Conservation (phyloP, 129 eudicot species). For the Lonicera japonica region DNA sequence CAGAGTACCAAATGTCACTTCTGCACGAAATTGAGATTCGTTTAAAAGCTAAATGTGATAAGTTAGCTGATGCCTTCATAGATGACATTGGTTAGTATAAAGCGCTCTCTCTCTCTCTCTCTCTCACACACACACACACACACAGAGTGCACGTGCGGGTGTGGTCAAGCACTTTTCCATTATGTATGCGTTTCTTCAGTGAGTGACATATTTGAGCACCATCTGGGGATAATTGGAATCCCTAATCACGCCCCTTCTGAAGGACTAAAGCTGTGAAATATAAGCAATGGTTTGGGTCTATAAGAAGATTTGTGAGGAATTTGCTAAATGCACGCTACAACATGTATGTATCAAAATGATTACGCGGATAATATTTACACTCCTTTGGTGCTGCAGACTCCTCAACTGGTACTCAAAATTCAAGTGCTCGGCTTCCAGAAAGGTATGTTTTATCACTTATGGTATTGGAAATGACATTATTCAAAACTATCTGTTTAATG, state of each 20-base stretch:
- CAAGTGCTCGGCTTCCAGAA: constrained; percentile 91
- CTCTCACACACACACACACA: background rate
- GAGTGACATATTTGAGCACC: background rate
- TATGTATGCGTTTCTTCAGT: background rate
- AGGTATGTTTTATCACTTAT: constrained; percentile 58
- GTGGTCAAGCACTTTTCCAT: background rate
- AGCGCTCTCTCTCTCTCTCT: constrained; percentile 1
- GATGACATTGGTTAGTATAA: constrained; percentile 67
- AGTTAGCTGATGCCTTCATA: constrained; percentile 72
- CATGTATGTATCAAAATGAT: background rate
- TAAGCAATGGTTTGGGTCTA: background rate
- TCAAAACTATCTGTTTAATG: background rate
- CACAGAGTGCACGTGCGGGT: background rate
- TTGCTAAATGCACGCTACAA: background rate
- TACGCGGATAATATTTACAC: background rate
- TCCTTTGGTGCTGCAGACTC: constrained; percentile 38
- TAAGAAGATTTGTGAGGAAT: background rate
- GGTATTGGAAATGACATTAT: background rate
- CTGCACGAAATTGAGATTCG: constrained; percentile 83
- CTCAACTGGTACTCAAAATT: constrained; percentile 54
- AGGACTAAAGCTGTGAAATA: background rate
- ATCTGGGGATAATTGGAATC: constrained; percentile 1
- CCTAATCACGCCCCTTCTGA: background rate
- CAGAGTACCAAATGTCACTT: constrained; percentile 84
- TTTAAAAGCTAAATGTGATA: constrained; percentile 79